phyloP scores from a whole-genome alignment of 208 protist species.

The Endotrypanum monterogeii region DNA sequence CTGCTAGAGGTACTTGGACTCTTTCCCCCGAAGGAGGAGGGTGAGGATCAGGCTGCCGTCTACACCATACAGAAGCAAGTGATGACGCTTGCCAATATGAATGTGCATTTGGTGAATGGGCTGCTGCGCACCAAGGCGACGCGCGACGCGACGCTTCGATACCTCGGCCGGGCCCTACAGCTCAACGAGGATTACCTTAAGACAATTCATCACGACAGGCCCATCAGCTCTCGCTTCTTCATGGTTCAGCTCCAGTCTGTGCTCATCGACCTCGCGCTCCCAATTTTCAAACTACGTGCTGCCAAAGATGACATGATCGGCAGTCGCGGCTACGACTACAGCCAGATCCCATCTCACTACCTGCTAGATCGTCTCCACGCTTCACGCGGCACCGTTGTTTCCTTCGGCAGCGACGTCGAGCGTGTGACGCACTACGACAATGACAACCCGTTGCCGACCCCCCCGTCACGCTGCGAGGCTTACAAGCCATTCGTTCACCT shows the following conservation, averaged over 20 bases:
- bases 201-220: constrained; percentile 73
- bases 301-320: background rate
- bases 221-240: constrained; percentile 79
- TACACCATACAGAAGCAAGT: constrained; percentile 58
- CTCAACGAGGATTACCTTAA: constrained; percentile 83
- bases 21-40: constrained; percentile 48
- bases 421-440: constrained; percentile 71
- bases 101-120: constrained; percentile 54
- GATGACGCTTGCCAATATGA: constrained; percentile 44
- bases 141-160: constrained; percentile 68
- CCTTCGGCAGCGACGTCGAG: constrained; percentile 69
- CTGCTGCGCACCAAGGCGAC: constrained; percentile 60
- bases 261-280: constrained; percentile 68
- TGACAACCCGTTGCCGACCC: constrained; percentile 53
- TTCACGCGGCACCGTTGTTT: constrained; percentile 41
- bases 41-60: constrained; percentile 46
- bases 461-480: constrained; percentile 17
- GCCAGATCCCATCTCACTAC: constrained; percentile 62
- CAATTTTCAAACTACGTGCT: constrained; percentile 46
- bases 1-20: constrained; percentile 42
- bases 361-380: constrained; percentile 46
- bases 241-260: constrained; percentile 80
- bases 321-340: constrained; percentile 22
- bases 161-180: constrained; percentile 62
- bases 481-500: constrained; percentile 79